These are phyloP conservation scores for Pyrenophora graminea DNA, from an alignment of 2,329 filamentous ascomycete species.

Conservation along the genomic window DNA sequence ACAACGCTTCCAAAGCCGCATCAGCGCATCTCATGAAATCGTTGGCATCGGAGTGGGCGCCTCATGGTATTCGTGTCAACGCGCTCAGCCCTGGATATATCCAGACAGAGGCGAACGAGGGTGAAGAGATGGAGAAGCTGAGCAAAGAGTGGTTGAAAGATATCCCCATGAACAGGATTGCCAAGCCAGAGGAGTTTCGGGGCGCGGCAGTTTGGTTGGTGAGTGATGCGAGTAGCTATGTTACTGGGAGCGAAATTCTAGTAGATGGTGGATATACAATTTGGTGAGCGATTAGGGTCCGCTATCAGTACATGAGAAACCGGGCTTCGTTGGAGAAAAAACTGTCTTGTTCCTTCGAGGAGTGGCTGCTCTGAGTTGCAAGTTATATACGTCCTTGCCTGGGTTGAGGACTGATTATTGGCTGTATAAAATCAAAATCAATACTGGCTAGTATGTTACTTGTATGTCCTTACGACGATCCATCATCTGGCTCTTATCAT, in stretches of 20 bases:
- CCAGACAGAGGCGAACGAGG: constrained; percentile 72
- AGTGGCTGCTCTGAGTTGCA: too few species aligned
- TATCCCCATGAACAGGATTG: constrained; percentile 45
- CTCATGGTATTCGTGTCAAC: constrained; percentile 77
- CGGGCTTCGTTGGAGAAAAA: too few species aligned
- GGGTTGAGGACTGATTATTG: too few species aligned
- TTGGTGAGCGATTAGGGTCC: constrained; percentile 7
- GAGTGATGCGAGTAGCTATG: constrained; percentile 56
- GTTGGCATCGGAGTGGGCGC: constrained; percentile 80
- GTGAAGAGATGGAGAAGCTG: constrained; percentile 18
- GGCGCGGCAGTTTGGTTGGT: constrained; percentile 34
- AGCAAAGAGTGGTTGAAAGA: constrained; percentile 41
- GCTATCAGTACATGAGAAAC: too few species aligned
- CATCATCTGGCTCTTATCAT: too few species aligned
- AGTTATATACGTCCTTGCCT: too few species aligned
- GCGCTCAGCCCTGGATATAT: constrained; percentile 84
- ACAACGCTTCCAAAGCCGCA: constrained; percentile 73
- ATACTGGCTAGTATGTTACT: too few species aligned
- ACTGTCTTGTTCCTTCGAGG: too few species aligned
- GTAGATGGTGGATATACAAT: constrained; percentile 56
- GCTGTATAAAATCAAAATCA: too few species aligned
- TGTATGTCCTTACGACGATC: too few species aligned
- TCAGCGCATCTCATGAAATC: constrained; percentile 70
- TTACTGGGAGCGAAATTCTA: constrained; percentile 69
- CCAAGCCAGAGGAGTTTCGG: constrained; percentile 46